Conservation (phyloP, 169 alveolate species). For the Eimeria sp. region DNA sequence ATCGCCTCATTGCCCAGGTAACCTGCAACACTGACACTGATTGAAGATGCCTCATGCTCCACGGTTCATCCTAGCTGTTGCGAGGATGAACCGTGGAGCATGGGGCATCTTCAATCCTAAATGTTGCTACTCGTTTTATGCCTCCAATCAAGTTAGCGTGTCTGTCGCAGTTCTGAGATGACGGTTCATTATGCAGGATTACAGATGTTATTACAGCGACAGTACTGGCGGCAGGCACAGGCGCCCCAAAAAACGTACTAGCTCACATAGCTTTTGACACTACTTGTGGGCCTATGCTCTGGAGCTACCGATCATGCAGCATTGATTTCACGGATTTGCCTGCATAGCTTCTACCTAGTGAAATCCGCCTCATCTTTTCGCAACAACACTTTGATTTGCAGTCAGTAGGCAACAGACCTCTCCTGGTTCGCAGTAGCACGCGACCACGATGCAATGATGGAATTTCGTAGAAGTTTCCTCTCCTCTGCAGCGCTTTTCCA, state of each 20-base stretch:
- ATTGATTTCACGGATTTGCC: neutral
- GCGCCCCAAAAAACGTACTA: neutral
- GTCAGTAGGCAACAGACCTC: conserved; percentile 8
- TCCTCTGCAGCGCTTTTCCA: conserved; percentile 64
- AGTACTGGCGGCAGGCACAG: neutral
- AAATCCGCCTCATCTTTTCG: neutral
- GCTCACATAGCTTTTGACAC: neutral
- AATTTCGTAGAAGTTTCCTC: conserved; percentile 7
- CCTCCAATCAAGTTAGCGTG: too few species aligned
- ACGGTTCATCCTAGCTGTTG: neutral
- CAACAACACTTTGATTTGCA: too few species aligned
- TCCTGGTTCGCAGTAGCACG: conserved; percentile 69
- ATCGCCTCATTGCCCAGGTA: neutral
- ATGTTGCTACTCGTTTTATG: neutral
- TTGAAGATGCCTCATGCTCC: neutral
- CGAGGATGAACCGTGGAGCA: too few species aligned
- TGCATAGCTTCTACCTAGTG: neutral
- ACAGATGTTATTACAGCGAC: neutral
- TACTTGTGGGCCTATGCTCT: neutral
- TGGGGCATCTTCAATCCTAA: too few species aligned
- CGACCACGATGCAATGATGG: conserved; percentile 46
- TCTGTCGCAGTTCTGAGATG: neutral
- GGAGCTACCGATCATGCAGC: neutral
- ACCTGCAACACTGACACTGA: neutral
- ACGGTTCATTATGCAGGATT: neutral